Base-by-base conservation (phyloP, 495 filamentous ascomycete species). In the Antarctomyces pellizariae region DNA sequence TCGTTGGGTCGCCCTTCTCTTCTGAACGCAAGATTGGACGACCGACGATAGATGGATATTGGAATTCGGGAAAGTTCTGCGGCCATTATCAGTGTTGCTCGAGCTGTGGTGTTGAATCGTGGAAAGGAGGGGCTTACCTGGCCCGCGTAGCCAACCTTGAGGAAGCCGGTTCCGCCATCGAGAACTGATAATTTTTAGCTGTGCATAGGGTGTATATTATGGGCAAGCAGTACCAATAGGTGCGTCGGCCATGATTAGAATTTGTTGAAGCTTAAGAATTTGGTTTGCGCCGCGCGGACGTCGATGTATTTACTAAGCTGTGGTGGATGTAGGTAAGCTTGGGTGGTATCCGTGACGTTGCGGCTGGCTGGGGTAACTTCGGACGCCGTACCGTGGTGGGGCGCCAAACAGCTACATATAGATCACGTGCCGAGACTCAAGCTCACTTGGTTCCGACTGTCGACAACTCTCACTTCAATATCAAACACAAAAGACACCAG, bases 91-190 rank as follows among this genome's bases (percentile, higher is more conserved):
- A 12, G 13, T 11, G 16, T 32, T 41, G 18, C 20, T 16, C 12
- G n/a, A 23, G 11, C 26, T 28, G 7, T 22, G 18, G 13, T n/a
- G n/a, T n/a, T n/a, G 5, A 36, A 13, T 9, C n/a, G n/a, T n/a
- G n/a, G n/a, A 14, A 22, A 22, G 18, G 13, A 11, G 27, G 11
- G 26, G 25, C 51, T 39, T 52, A 77, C 72, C 56, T 74, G 77
- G 36, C 67, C 82, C 34, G 86, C 89, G 62, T 93, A 95, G 49
- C 86, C 86, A 54, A 91, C 86, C 56, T 99, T 99, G 50, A 95
- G 73, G 67, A 95, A 99, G 50, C 86, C 86, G 45, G 86, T 97
- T 54, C 86, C 86, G 66, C 89, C 89, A 67, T 97, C 86, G 65
- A 97, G 83, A 46, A 97, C 86, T 95, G 48, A 33, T 30, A 18